Percentiles rank a stretch among this genome's conserved stretches.
Evolutionary conservation across 2,329 filamentous ascomycete species (phyloP).

Genomic region (Byssoonygena ceratinophila): DNA sequence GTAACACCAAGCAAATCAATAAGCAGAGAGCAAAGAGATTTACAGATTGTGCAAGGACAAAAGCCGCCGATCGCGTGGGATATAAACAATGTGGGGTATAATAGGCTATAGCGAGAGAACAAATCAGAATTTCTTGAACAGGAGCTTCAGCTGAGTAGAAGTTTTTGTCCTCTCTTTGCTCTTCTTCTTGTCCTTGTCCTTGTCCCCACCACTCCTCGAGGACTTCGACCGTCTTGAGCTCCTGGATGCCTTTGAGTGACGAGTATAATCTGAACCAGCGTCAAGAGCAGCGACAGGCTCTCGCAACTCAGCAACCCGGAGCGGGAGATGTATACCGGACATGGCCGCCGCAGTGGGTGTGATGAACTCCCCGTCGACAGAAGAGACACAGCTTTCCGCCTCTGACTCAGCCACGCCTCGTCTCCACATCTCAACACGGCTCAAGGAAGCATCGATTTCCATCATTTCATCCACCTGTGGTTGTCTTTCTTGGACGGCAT

Average conservation of each 20-base stretch:
- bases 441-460: slow-evolving; percentile 41
- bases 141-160: slow-evolving; percentile 10
- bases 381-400: slow-evolving; percentile 46
- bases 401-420: slow-evolving; percentile 52
- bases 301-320: slow-evolving; percentile 25
- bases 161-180: slow-evolving; percentile 15
- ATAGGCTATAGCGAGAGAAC: not conserved
- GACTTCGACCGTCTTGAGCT: slow-evolving; percentile 10
- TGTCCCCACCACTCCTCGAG: slow-evolving; percentile 8
- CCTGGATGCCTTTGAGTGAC: slow-evolving; percentile 13
- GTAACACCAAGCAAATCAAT: no score
- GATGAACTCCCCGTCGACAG: slow-evolving; percentile 56
- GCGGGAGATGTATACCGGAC: slow-evolving; percentile 31
- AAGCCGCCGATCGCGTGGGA: no score
- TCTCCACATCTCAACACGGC: slow-evolving; percentile 52
- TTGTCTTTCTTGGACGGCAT: slow-evolving; percentile 15
- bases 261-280: slow-evolving; percentile 9
- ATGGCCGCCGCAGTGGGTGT: slow-evolving; percentile 47
- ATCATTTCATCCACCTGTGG: slow-evolving; percentile 46
- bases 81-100: no score
- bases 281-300: slow-evolving; percentile 2
- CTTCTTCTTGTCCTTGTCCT: slow-evolving; percentile 14
- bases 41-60: no score
- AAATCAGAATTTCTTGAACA: slow-evolving; percentile 13
- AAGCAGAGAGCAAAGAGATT: no score